Conservation (phyloP, 805 yeast species). For the Tetrapisispora iriomotensis region DNA sequence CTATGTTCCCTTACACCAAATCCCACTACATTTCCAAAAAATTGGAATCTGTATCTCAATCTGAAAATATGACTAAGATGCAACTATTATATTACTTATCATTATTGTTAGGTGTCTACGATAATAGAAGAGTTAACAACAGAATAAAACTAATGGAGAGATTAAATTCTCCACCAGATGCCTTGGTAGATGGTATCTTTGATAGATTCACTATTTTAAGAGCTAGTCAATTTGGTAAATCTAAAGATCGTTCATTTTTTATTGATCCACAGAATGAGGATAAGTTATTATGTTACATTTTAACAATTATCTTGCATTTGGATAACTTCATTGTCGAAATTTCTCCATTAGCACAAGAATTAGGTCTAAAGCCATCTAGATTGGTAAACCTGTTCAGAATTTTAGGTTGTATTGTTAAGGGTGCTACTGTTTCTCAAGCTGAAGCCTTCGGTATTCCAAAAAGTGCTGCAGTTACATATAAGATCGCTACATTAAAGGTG, state of each 20-base stretch:
- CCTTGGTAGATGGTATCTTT: slow-evolving; percentile 60
- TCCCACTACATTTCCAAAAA: slow-evolving; percentile 48
- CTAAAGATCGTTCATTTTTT: slow-evolving; percentile 65
- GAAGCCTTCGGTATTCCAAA: slow-evolving; percentile 62
- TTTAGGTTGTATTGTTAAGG: slow-evolving; percentile 71
- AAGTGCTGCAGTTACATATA: slow-evolving; percentile 50
- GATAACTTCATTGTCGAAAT: slow-evolving; percentile 68
- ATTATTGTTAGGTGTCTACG: slow-evolving; percentile 68
- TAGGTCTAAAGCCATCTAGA: slow-evolving; percentile 69
- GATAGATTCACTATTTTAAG: slow-evolving; percentile 59
- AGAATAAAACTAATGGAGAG: slow-evolving; percentile 49
- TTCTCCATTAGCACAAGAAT: slow-evolving; percentile 74
- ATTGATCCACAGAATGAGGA: slow-evolving; percentile 87
- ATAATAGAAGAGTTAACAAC: slow-evolving; percentile 55
- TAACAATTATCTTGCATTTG: slow-evolving; percentile 64
- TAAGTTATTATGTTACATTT: slow-evolving; percentile 68
- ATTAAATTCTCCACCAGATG: slow-evolving; percentile 63
- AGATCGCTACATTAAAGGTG: slow-evolving; percentile 73
- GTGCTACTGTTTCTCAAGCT: slow-evolving; percentile 63
- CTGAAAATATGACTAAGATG: slow-evolving; percentile 44
- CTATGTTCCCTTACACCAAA: slow-evolving; percentile 50
- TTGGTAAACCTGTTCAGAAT: slow-evolving; percentile 61
- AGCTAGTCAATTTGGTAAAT: slow-evolving; percentile 57
- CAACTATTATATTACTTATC: slow-evolving; percentile 76
- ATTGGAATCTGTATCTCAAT: slow-evolving; percentile 32